phyloP scores from a whole-genome alignment of 2,329 filamentous ascomycete genomes.

The Aspergillus pseudonomiae region DNA sequence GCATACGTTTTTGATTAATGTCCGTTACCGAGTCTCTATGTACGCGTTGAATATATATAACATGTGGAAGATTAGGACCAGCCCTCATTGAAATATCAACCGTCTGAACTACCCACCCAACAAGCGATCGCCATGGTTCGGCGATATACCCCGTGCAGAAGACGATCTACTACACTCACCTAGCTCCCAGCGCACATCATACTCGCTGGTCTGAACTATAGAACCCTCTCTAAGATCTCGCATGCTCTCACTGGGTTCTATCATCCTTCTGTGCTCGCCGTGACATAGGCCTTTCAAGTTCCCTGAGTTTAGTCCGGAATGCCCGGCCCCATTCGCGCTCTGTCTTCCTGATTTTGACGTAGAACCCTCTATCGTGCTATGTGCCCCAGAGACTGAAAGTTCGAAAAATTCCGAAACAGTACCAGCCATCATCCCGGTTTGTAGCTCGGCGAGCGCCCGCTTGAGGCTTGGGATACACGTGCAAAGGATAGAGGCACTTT shows the following conservation, averaged over 20 bases:
- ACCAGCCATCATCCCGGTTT: slow-evolving; percentile 12
- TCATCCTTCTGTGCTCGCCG: too few relatives aligned
- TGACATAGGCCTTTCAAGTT: not conserved
- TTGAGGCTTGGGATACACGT: slow-evolving; percentile 6
- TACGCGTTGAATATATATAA: too few relatives aligned
- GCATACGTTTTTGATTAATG: too few relatives aligned
- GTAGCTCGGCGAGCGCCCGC: slow-evolving; percentile 4
- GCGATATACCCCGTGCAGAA: not conserved
- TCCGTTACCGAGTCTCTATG: too few relatives aligned
- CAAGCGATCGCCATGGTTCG: not conserved
- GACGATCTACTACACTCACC: not conserved
- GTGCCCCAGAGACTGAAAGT: not conserved
- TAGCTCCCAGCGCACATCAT: not conserved
- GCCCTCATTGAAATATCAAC: not conserved
- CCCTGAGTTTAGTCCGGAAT: not conserved
- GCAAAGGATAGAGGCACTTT: not conserved
- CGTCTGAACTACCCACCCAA: not conserved
- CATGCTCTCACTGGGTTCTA: not conserved
- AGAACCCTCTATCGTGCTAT: not conserved
- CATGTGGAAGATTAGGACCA: too few relatives aligned
- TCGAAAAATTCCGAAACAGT: slow-evolving; percentile 2
- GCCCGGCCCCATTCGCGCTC: not conserved
- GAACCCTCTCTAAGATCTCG: not conserved
- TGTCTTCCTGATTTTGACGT: not conserved
- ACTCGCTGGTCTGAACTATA: not conserved